Evolutionary conservation across 495 filamentous ascomycete genomes (phyloP), one percentile per base, ranked within the genome.

Genomic region (Hapsidospora chrysogenum): DNA sequence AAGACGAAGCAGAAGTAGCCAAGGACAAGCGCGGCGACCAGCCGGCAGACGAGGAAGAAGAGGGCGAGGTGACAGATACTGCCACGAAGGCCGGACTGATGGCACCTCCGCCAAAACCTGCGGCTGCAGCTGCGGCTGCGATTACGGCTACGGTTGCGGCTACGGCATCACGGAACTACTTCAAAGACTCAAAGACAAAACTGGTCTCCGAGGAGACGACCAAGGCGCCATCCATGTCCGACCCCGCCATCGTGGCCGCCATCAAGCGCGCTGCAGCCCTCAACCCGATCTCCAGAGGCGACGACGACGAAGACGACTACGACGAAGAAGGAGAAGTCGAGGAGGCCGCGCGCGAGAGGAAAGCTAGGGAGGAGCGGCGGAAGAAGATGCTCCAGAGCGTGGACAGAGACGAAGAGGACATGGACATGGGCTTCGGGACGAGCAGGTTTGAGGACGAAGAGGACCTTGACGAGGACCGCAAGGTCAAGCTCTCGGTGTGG

Each of bases 371-470:
- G 26, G 72, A 71, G 36, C 78, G 76, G 17, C 72, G 77, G 14
- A 74, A 72, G 48, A 74, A 73, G 39, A 78, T 94, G 58, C 57
- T 94, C 8, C 70, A 81, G 43, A 68, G 74, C 29, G 69, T 76
- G 29, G 79, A 80, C 41, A 69, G 86, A 29, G 89, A 97, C 56
- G 74, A 81, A 9, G 81, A 85, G 29, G 89, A 97, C 56, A 70
- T 97, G 60, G 89, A 97, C 45, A 63, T 94, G 54, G 89, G 85
- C 21, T 96, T 97, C 49, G 89, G 92, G 5, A 78, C 77, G 11
- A 85, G 77, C 42, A 70, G 85, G 16, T 69, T 77, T 39, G 84
- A 78, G 31, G 85, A 92, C 45, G 78, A 76, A 27, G 83, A 79
- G 26, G 85, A 92, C 32, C 34, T 55, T 17, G 57, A 55, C 9